These are phyloP conservation scores for Smittium mucronatum DNA, from an alignment of 371 early-diverging fungal genomes.

Conservation along the genomic window DNA sequence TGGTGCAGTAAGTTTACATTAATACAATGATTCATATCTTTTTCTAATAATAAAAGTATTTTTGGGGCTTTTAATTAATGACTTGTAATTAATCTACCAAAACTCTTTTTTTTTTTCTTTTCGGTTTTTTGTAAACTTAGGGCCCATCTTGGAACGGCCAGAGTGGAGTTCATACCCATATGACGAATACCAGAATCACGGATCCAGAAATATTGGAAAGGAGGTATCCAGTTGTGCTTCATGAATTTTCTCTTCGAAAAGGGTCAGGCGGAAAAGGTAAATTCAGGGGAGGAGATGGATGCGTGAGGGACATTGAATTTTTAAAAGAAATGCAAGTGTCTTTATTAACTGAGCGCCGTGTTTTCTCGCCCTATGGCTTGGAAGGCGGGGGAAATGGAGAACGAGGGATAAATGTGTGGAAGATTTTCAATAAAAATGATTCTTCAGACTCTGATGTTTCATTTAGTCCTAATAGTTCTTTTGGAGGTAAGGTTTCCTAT, in stretches of 20 bases:
- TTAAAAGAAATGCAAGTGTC: conserved; percentile 67
- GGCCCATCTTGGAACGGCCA: conserved; percentile 84
- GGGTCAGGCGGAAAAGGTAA: conserved; percentile 73
- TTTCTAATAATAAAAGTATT: too few relatives aligned
- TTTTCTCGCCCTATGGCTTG: conserved; percentile 78
- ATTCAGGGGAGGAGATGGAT: conserved; percentile 78
- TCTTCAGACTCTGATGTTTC: too few relatives aligned
- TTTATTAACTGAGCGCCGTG: conserved; percentile 84
- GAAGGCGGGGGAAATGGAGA: conserved; percentile 67
- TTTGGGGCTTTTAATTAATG: too few relatives aligned
- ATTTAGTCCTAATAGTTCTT: neutral
- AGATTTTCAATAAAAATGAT: conserved; percentile 29
- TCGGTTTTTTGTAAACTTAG: neutral
- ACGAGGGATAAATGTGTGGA: conserved; percentile 65
- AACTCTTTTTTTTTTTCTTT: neutral
- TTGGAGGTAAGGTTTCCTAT: neutral
- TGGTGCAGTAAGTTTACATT: conserved; percentile 51
- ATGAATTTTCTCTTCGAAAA: conserved; percentile 63
- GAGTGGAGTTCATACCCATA: conserved; percentile 67
- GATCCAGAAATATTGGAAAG: conserved; percentile 91
- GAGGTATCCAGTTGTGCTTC: conserved; percentile 85
- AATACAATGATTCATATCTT: too few relatives aligned
- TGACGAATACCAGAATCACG: conserved; percentile 95
- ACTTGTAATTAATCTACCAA: too few relatives aligned
- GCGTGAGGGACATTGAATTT: conserved; percentile 72